These are phyloP conservation scores for Fusarium tuaranense DNA, from an alignment of 2,329 filamentous ascomycete species.

Conservation along the genomic window DNA sequence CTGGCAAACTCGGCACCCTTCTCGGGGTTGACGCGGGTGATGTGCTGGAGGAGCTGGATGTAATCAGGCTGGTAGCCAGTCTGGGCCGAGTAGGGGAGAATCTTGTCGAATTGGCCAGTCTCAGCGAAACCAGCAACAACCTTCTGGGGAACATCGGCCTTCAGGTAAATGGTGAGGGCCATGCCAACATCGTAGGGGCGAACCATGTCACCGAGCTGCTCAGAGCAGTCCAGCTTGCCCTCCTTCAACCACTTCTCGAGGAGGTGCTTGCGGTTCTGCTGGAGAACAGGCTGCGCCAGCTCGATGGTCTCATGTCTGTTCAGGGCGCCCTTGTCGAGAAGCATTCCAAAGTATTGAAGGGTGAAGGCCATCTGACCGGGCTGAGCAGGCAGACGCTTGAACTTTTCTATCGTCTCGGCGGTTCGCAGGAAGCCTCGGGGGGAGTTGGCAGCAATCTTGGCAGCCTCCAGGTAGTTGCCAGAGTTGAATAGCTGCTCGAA, in stretches of 20 bases:
- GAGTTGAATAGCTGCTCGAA: constrained; percentile 88
- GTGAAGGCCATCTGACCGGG: constrained; percentile 93
- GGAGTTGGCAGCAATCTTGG: constrained; percentile 96
- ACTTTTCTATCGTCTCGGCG: constrained; percentile 92
- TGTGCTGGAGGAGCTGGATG: constrained; percentile 90
- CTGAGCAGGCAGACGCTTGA: constrained; percentile 86
- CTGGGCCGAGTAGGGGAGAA: constrained; percentile 88
- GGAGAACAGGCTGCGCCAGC: constrained; percentile 89
- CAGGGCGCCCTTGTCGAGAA: constrained; percentile 92
- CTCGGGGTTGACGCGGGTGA: constrained; percentile 90
- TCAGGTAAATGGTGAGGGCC: constrained; percentile 89
- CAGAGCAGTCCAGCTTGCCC: constrained; percentile 94
- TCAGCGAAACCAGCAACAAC: constrained; percentile 96
- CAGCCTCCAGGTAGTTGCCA: constrained; percentile 87
- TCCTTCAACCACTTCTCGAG: constrained; percentile 98
- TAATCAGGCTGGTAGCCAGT: constrained; percentile 95
- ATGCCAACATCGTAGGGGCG: constrained; percentile 89
- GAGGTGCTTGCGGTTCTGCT: constrained; percentile 93
- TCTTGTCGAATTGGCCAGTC: constrained; percentile 96
- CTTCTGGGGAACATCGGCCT: constrained; percentile 91
- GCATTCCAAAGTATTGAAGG: constrained; percentile 96
- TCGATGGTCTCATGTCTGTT: constrained; percentile 96
- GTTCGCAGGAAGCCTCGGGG: constrained; percentile 96
- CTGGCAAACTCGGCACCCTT: constrained; percentile 96
- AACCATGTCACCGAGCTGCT: constrained; percentile 95